Evolutionary conservation across 257 asterid species (phyloP).

Genomic region (Craterostigma plantagineum): DNA sequence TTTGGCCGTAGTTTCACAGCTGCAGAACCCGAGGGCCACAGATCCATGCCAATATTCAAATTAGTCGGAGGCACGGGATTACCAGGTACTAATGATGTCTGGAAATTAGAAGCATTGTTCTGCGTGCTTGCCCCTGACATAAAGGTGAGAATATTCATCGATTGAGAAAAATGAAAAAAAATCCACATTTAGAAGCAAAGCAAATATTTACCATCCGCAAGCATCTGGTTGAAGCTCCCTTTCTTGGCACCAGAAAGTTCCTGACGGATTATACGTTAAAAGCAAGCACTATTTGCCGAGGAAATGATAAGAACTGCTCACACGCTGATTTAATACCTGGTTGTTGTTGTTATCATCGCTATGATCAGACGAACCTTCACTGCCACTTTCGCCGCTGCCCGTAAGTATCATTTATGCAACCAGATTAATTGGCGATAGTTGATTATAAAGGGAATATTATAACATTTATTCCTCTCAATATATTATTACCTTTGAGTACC

Average conservation of each 20-base stretch:
- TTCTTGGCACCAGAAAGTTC: conserved; percentile 40
- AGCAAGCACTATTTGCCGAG: no score
- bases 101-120: conserved; percentile 25
- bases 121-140: conserved; percentile 47
- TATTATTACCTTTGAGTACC: conserved; percentile 49
- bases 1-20: conserved; percentile 39
- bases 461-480: background rate
- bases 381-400: conserved; percentile 36
- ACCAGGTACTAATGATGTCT: conserved; percentile 39
- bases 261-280: conserved; percentile 9
- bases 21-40: conserved; percentile 71
- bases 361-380: conserved; percentile 57
- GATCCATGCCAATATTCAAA: conserved; percentile 78
- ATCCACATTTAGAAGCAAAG: conserved; percentile 1
- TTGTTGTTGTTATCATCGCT: conserved; percentile 38
- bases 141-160: conserved; percentile 6
- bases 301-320: conserved; percentile 3
- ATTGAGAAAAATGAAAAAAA: conserved; percentile 1
- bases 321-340: background rate
- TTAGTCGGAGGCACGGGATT: conserved; percentile 63
- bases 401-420: background rate
- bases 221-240: conserved; percentile 77
- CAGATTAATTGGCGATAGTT: background rate
- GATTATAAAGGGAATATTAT: background rate
- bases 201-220: conserved; percentile 50